phyloP scores from a whole-genome alignment of 2,329 filamentous ascomycete species.

The Monosporascus cannonballus region DNA sequence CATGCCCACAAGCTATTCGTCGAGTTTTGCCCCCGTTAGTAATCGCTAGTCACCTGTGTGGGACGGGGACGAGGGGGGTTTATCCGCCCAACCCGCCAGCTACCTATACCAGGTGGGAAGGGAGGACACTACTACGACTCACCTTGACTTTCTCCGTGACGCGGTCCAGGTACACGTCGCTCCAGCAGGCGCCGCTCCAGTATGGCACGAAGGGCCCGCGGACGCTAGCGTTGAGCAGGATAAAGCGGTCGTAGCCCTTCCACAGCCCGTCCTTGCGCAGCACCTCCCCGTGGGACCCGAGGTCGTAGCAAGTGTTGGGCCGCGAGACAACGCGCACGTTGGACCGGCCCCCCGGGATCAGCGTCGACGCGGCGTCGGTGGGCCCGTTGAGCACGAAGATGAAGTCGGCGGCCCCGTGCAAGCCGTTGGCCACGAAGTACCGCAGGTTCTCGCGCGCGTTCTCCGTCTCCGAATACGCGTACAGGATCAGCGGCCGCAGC shows the following conservation, averaged over 20 bases:
- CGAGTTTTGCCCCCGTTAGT: neutral
- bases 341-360: constrained; percentile 17
- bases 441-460: constrained; percentile 26
- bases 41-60: neutral
- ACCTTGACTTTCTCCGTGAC: constrained; percentile 24
- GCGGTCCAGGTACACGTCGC: constrained; percentile 25
- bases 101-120: neutral
- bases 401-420: constrained; percentile 32
- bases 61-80: neutral
- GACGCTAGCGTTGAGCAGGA: constrained; percentile 29
- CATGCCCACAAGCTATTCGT: constrained; percentile 27
- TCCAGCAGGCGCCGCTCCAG: constrained; percentile 31
- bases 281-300: constrained; percentile 29
- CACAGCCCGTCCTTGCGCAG: constrained; percentile 25
- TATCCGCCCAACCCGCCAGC: neutral
- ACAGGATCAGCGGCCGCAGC: constrained; percentile 25
- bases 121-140: neutral
- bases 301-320: constrained; percentile 29
- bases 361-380: constrained; percentile 13
- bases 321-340: constrained; percentile 4
- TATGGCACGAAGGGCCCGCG: constrained; percentile 32
- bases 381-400: constrained; percentile 33
- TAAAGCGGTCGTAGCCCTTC: constrained; percentile 29
- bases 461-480: constrained; percentile 29
- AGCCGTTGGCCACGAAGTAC: constrained; percentile 30